phyloP scores from a whole-genome alignment of 345 rosid genomes.

The Hypericum perforatum region DNA sequence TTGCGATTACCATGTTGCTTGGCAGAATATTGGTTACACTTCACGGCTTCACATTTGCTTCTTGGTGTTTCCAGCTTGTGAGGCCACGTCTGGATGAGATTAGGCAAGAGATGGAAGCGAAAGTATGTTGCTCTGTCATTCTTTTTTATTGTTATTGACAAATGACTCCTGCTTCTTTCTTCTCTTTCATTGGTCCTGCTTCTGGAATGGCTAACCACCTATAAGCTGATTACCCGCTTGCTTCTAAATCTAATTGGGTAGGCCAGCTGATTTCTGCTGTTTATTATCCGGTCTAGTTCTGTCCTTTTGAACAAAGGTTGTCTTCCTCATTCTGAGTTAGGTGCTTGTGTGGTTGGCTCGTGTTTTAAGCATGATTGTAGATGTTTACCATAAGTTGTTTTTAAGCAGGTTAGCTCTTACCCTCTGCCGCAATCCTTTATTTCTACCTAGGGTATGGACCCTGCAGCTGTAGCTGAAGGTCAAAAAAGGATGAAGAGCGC shows the following conservation, averaged over 20 bases:
- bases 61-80: not conserved
- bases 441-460: not conserved
- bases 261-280: too few relatives aligned
- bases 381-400: not conserved
- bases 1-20: too few relatives aligned
- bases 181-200: not conserved
- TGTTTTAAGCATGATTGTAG: too few relatives aligned
- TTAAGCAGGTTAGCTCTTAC: not conserved
- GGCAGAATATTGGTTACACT: too few relatives aligned
- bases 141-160: not conserved
- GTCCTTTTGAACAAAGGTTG: too few relatives aligned
- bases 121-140: not conserved
- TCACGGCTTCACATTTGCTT: not conserved
- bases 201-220: not conserved
- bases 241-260: too few relatives aligned
- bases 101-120: not conserved
- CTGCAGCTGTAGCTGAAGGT: not conserved
- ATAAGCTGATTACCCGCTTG: too few relatives aligned
- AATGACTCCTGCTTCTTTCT: not conserved
- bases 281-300: too few relatives aligned
- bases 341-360: too few relatives aligned
- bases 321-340: too few relatives aligned
- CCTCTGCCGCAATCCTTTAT: not conserved
- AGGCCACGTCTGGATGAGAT: constrained; percentile 3
- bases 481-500: not conserved